A percentile compares a stretch with the other conserved stretches of the same genome.
phyloP scores from a whole-genome alignment of 345 rosid species.

The Euphorbia lathyris region DNA sequence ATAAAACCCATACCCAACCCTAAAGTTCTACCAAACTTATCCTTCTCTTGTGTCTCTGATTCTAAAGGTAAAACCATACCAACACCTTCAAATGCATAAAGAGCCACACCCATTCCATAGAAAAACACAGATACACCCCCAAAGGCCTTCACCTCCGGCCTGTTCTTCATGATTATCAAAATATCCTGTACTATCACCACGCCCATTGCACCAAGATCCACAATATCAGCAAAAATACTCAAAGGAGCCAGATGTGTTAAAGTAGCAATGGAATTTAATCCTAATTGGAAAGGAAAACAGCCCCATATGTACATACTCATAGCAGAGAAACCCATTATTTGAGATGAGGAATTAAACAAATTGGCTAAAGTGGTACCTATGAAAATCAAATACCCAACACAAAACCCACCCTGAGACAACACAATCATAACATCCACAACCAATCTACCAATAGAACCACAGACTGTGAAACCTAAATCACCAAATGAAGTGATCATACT shows the following conservation, averaged over 20 bases:
- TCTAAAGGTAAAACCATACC: constrained; percentile 80
- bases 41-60: constrained; percentile 56
- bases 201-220: constrained; percentile 76
- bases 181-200: constrained; percentile 64
- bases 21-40: constrained; percentile 52
- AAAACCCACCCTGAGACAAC: constrained; percentile 77
- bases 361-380: constrained; percentile 56
- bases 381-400: constrained; percentile 79
- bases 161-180: constrained; percentile 34
- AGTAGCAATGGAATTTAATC: constrained; percentile 61
- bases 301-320: constrained; percentile 66
- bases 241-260: constrained; percentile 86
- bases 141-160: constrained; percentile 51
- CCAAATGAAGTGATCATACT: constrained; percentile 64
- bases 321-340: constrained; percentile 44
- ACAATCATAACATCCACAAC: constrained; percentile 66
- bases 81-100: constrained; percentile 73
- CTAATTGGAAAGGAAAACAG: constrained; percentile 80
- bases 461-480: constrained; percentile 73
- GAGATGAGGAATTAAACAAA: constrained; percentile 33
- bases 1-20: constrained; percentile 55
- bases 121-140: constrained; percentile 60
- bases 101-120: constrained; percentile 79
- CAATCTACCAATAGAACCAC: constrained; percentile 61
- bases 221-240: constrained; percentile 87